Evolutionary conservation across 257 asterid genomes (phyloP).

Genomic region (Salvia splendens): DNA sequence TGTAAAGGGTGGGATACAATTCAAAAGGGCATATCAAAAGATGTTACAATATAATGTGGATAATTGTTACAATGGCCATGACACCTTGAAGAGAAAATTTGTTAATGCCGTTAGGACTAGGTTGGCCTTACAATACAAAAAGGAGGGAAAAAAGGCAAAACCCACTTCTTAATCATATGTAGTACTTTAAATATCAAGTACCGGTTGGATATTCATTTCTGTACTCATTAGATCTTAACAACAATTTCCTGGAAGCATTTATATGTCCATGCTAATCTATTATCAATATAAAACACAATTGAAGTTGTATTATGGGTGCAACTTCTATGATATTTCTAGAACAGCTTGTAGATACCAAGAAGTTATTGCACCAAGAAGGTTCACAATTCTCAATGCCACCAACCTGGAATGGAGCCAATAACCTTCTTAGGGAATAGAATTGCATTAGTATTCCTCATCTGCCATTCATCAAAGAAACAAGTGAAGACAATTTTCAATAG

Average conservation of each 20-base stretch:
- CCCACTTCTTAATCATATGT: constrained; percentile 9
- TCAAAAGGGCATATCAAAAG: background rate
- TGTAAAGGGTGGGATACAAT: background rate
- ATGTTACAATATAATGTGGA: no score
- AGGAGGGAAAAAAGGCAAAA: background rate
- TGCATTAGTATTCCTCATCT: constrained; percentile 55
- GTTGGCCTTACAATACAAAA: background rate
- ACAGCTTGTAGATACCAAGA: background rate
- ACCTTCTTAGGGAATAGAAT: constrained; percentile 47
- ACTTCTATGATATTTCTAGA: background rate
- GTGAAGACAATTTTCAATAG: background rate
- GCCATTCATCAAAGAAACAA: constrained; percentile 36
- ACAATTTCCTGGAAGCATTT: background rate
- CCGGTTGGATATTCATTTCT: background rate
- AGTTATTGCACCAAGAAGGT: background rate
- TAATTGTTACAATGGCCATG: no score
- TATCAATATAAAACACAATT: background rate
- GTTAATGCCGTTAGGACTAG: background rate
- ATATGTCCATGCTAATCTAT: background rate
- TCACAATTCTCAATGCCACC: constrained; percentile 25
- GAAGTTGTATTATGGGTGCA: background rate
- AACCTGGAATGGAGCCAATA: constrained; percentile 83
- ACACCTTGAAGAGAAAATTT: no score
- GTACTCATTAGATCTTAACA: background rate
- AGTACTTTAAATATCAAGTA: background rate